phyloP scores from a whole-genome alignment of 257 asterid species.

The Voacanga thouarsii region DNA sequence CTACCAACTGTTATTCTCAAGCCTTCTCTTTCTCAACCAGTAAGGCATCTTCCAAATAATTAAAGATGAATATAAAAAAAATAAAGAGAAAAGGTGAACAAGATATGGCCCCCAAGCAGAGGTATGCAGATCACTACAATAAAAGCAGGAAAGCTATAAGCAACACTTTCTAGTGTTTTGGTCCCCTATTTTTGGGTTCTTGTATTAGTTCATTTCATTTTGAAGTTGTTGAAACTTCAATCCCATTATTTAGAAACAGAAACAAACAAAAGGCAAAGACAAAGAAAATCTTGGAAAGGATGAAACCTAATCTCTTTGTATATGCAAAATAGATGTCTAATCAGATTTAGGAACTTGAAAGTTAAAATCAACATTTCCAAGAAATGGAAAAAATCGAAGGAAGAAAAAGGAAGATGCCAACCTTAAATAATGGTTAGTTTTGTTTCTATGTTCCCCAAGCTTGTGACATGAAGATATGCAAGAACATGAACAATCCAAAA shows the following conservation, averaged over 20 bases:
- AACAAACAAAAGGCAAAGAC: slow-evolving; percentile 18
- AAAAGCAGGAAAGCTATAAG: not conserved
- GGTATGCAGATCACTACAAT: not conserved
- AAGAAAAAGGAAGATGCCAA: slow-evolving; percentile 22
- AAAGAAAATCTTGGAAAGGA: slow-evolving; percentile 7
- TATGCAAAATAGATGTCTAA: slow-evolving; percentile 4
- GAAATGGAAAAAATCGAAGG: not conserved
- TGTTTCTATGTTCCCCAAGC: slow-evolving; percentile 28
- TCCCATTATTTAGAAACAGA: not conserved
- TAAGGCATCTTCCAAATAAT: not conserved
- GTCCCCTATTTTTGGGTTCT: not conserved
- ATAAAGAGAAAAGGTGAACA: not conserved
- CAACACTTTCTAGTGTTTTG: not conserved
- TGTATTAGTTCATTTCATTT: not conserved
- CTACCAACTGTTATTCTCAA: not conserved
- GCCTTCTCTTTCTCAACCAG: not conserved
- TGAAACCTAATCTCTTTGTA: slow-evolving; percentile 3
- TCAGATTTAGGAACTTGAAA: slow-evolving; percentile 11
- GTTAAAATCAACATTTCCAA: not conserved
- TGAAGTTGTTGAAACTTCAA: not conserved
- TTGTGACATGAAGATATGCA: slow-evolving; percentile 15
- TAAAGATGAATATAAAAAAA: not conserved
- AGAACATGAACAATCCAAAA: slow-evolving; percentile 17
- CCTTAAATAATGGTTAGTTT: slow-evolving; percentile 15
- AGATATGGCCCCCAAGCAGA: not conserved